Base-by-base conservation (phyloP, 2,329 filamentous ascomycete genomes). In the Aspergillus tanneri region DNA sequence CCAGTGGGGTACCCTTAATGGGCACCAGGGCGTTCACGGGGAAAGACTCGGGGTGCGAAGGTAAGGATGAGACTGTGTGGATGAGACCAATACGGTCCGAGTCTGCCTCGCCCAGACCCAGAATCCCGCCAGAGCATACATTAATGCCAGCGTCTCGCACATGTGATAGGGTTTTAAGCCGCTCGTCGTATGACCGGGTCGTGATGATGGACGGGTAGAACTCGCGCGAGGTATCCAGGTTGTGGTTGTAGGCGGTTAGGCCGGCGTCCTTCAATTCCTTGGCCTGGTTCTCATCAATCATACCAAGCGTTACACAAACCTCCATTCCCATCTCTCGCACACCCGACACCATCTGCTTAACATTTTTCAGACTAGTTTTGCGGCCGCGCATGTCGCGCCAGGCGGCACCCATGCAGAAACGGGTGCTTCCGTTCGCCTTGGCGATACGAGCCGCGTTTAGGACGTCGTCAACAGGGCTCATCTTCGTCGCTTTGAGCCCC, bases 371-470 rank as follows among this genome's bases (percentile, higher is more conserved):
- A 55, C 83, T 85, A 36, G 86, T 89, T 72, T 91, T 93, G 56
- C 90, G 86, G 14, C 90, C 90, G 11, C 88, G 85, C 90, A 96
- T 96, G 70, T 96, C 90, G 28, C 90, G 78, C 90, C 90, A 96
- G 0, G 90, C 90, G 3, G 90, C 90, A 7, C 90, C 90, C 90
- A 96, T 95, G 73, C 90, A 96, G 79, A 96, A 96, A 2, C 90
- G 83, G 7, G 89, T 95, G 74, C 86, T 90, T 41, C 90, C 90
- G 56, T 93, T 93, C 47, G 82, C 83, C 62, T 87, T 88, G 51
- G 90, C 90, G 24, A 82, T 81, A 27, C 83, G 82, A 1, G 90
- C 90, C 2, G 88, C 88, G 28, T 80, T 82, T 19, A 96, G 82
- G 2, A 96, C 90, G 0, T 86, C 83, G 49, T 93, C 87, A 46